These are phyloP conservation scores for Torulaspora maleeae DNA, from an alignment of 805 yeast genomes.

Conservation along the genomic window DNA sequence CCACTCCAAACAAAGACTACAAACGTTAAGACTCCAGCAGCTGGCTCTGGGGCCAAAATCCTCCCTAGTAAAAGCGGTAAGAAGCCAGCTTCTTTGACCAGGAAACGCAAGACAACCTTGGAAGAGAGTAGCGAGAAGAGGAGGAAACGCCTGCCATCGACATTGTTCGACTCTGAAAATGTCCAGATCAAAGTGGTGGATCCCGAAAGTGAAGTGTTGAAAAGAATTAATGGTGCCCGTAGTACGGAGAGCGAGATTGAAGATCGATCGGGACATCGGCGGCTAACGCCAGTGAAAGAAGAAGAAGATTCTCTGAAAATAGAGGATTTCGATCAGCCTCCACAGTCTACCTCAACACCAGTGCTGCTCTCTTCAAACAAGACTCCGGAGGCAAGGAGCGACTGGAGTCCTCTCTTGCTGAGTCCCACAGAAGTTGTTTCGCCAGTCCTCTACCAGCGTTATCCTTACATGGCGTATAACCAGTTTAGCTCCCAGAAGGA, in stretches of 20 bases:
- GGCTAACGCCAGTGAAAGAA: slow-evolving; percentile 13
- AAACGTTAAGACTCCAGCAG: slow-evolving; percentile 9
- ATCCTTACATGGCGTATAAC: not conserved
- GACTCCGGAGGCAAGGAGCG: not conserved
- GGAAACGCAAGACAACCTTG: slow-evolving; percentile 5
- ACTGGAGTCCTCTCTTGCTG: not conserved
- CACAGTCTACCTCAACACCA: slow-evolving; percentile 34
- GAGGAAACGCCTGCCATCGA: slow-evolving; percentile 1
- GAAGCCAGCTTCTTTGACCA: slow-evolving; percentile 2
- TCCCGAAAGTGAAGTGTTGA: not conserved
- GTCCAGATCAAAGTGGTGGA: slow-evolving; percentile 11
- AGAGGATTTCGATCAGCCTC: slow-evolving; percentile 32
- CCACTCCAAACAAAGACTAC: slow-evolving; percentile 20
- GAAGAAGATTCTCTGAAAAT: slow-evolving; percentile 22
- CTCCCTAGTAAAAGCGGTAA: not conserved
- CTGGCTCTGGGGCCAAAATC: slow-evolving; percentile 1
- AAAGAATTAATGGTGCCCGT: slow-evolving; percentile 3
- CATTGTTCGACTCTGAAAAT: slow-evolving; percentile 13
- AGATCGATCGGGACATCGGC: slow-evolving; percentile 8
- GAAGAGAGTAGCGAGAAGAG: not conserved
- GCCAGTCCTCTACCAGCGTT: slow-evolving; percentile 3
- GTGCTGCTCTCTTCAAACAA: slow-evolving; percentile 2
- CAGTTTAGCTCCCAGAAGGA: slow-evolving; percentile 2
- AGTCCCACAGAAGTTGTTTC: slow-evolving; percentile 1
- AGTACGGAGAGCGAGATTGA: slow-evolving; percentile 1